Evolutionary conservation across 1,139 yeast genomes (phyloP).

Genomic region (Saccharomyces pastorianus): DNA sequence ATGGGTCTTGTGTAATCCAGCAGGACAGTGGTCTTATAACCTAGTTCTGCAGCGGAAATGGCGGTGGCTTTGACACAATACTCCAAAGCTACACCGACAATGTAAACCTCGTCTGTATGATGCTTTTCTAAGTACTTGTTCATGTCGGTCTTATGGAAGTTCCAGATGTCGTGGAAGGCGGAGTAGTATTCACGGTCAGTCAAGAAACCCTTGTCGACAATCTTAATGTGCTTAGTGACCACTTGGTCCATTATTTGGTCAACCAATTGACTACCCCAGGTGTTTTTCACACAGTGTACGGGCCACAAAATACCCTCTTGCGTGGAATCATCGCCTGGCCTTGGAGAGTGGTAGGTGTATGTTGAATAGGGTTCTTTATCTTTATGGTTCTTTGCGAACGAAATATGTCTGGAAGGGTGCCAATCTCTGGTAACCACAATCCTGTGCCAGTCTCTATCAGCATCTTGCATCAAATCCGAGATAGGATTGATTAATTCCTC

Average conservation of each 20-base stretch:
- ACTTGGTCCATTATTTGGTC: constrained; percentile 34
- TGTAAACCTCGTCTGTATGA: constrained; percentile 51
- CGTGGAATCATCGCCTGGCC: constrained; percentile 27
- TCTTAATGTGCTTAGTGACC: constrained; percentile 23
- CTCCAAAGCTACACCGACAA: constrained; percentile 82
- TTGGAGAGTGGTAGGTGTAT: constrained; percentile 48
- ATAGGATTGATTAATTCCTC: constrained; percentile 48
- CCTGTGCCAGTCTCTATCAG: constrained; percentile 43
- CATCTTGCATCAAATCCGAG: constrained; percentile 34
- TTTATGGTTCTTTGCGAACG: constrained; percentile 67
- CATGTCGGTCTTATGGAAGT: constrained; percentile 60
- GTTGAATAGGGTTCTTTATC: constrained; percentile 46
- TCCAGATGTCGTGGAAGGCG: constrained; percentile 81
- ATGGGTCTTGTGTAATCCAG: constrained; percentile 47
- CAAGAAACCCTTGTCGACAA: constrained; percentile 63
- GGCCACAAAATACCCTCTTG: constrained; percentile 65
- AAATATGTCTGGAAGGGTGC: constrained; percentile 74
- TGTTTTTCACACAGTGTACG: constrained; percentile 72
- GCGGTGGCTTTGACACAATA: constrained; percentile 77
- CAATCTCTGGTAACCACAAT: constrained; percentile 77
- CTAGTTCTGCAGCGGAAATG: constrained; percentile 51
- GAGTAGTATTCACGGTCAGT: constrained; percentile 78
- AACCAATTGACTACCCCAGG: constrained; percentile 61
- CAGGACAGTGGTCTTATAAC: constrained; percentile 57
- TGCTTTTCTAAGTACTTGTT: constrained; percentile 37